A percentile compares a stretch with the other conserved stretches of the same genome.
Conservation (phyloP, 2,329 filamentous ascomycete genomes). For the Colletotrichum acutatum region DNA sequence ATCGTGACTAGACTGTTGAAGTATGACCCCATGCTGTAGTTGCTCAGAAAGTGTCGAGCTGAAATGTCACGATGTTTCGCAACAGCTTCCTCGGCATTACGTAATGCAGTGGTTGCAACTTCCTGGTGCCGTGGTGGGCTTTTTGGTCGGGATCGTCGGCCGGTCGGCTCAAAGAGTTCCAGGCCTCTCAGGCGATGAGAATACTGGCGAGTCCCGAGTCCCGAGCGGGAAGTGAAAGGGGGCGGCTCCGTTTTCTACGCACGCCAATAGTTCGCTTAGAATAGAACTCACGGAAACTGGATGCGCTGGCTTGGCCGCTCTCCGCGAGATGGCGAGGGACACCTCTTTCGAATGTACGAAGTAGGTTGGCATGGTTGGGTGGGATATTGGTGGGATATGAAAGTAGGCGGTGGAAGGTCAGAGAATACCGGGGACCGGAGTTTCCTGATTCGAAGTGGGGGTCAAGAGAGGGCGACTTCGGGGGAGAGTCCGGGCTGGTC, state of each 20-base stretch:
- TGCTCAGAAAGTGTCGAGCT: not conserved
- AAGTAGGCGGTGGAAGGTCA: conserved; percentile 21
- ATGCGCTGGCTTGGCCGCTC: not conserved
- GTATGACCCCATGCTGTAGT: no score
- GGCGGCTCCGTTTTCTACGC: not conserved
- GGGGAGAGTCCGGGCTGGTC: not conserved
- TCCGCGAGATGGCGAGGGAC: not conserved
- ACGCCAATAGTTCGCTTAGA: not conserved
- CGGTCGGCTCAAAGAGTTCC: conserved; percentile 31
- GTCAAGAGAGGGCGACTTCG: not conserved
- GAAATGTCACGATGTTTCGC: not conserved
- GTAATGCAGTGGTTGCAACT: conserved; percentile 9
- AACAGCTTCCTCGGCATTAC: conserved; percentile 2
- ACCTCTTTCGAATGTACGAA: no score
- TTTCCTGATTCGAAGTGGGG: conserved; percentile 29
- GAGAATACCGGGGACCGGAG: conserved; percentile 26
- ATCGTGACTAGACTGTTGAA: no score
- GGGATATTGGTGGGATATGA: not conserved
- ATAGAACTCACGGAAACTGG: conserved; percentile 1
- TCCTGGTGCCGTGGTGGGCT: not conserved
- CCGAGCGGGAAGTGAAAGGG: not conserved
- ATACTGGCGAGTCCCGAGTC: not conserved
- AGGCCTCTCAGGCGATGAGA: not conserved
- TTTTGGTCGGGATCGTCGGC: conserved; percentile 22
- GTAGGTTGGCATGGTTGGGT: no score